phyloP scores from a whole-genome alignment of 805 yeast genomes.

The Starmerella roubikii region DNA sequence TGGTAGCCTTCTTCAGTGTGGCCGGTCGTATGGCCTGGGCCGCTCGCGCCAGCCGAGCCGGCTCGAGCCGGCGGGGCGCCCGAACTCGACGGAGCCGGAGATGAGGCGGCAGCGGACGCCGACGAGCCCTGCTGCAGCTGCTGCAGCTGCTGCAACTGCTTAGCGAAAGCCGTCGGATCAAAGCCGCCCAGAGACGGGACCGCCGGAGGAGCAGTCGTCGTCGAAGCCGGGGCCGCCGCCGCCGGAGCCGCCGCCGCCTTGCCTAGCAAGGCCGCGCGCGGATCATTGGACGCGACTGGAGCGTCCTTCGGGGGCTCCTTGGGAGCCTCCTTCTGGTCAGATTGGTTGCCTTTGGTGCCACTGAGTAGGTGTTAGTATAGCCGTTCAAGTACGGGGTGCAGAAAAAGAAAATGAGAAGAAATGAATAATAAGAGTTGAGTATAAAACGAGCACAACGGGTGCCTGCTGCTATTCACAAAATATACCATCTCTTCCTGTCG shows the following conservation, averaged over 20 bases:
- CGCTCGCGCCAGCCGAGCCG: background rate
- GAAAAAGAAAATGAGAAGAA: background rate
- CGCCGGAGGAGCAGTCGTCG: constrained; percentile 15
- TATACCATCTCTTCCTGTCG: constrained; percentile 1
- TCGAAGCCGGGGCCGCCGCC: constrained; percentile 10
- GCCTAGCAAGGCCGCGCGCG: constrained; percentile 2
- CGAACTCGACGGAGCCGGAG: background rate
- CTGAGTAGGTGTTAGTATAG: constrained; percentile 20
- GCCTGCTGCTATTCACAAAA: constrained; percentile 6
- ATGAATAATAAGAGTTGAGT: too few relatives aligned
- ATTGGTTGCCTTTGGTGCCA: constrained; percentile 30
- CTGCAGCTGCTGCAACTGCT: constrained; percentile 21
- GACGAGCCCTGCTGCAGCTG: constrained; percentile 15
- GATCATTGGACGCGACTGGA: constrained; percentile 1
- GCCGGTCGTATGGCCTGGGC: constrained; percentile 1
- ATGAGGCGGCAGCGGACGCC: constrained; percentile 6
- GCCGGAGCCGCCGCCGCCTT: background rate
- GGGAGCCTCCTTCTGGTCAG: constrained; percentile 9
- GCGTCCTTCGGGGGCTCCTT: background rate
- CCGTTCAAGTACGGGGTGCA: constrained; percentile 18
- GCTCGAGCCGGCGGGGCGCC: background rate
- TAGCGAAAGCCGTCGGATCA: constrained; percentile 19
- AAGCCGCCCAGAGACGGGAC: constrained; percentile 16
- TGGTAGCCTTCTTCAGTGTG: constrained; percentile 19
- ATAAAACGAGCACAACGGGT: too few relatives aligned